Evolutionary conservation across 179 eudicot genomes (phyloP).

Genomic region (Nepenthes alata): DNA sequence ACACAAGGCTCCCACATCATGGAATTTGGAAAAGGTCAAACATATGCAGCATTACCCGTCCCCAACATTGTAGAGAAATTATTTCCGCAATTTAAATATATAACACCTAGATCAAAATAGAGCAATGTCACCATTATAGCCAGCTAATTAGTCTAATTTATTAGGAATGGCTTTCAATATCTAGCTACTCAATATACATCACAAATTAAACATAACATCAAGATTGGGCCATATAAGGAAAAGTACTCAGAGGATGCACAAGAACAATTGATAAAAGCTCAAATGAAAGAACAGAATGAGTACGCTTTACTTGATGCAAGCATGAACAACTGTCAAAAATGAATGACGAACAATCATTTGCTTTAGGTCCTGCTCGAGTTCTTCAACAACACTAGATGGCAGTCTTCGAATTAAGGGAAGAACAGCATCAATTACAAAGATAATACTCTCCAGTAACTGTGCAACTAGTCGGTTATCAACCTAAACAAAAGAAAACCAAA

Average conservation of each 20-base stretch:
- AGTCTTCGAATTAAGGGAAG: conserved; percentile 83
- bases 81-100: too few species aligned
- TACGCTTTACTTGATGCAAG: conserved; percentile 76
- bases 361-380: conserved; percentile 93
- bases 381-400: conserved; percentile 68
- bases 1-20: too few species aligned
- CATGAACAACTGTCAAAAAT: conserved; percentile 92
- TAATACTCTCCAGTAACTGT: conserved; percentile 71
- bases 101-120: too few species aligned
- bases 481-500: conserved; percentile 29
- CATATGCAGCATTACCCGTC: too few species aligned
- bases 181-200: neutral
- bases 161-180: too few species aligned
- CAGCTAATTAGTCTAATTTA: too few species aligned
- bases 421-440: conserved; percentile 75
- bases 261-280: neutral
- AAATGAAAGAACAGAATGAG: conserved; percentile 4
- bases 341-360: conserved; percentile 98
- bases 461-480: conserved; percentile 74
- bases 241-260: conserved; percentile 1
- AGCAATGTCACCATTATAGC: too few species aligned
- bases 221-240: neutral
- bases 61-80: too few species aligned
- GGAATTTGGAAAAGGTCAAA: too few species aligned
- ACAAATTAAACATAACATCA: neutral